Percentiles rank a stretch among this genome's conserved stretches.
These are phyloP conservation scores for Lipomyces chichibuensis DNA, from an alignment of 805 yeast genomes.

Conservation along the genomic window DNA sequence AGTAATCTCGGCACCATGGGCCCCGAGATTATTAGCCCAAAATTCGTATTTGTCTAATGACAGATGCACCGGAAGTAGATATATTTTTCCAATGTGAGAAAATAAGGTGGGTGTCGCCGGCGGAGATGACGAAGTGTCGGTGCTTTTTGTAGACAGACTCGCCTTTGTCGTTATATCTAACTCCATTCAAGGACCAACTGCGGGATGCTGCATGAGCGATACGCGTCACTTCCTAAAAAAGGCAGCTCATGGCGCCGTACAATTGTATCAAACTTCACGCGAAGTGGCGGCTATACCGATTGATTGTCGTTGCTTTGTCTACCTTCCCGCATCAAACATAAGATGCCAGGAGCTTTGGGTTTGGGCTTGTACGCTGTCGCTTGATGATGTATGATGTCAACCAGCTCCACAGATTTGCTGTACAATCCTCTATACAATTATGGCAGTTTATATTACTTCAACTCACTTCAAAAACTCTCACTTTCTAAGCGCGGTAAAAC, in stretches of 20 bases:
- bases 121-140: neutral
- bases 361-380: too few relatives aligned
- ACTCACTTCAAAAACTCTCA: too few relatives aligned
- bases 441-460: too few relatives aligned
- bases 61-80: slow-evolving; percentile 28
- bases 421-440: too few relatives aligned
- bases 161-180: neutral
- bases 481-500: too few relatives aligned
- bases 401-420: too few relatives aligned
- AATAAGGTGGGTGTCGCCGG: slow-evolving; percentile 4
- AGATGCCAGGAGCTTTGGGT: too few relatives aligned
- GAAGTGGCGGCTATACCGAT: neutral
- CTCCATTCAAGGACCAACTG: neutral
- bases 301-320: neutral
- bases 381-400: too few relatives aligned
- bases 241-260: neutral
- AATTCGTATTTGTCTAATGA: slow-evolving; percentile 4
- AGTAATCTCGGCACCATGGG: slow-evolving; percentile 10
- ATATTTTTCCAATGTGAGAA: slow-evolving; percentile 8
- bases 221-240: neutral
- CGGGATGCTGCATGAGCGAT: neutral
- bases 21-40: neutral
- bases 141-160: neutral
- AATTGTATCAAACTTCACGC: neutral
- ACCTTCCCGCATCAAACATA: too few relatives aligned